A percentile compares a stretch with the other conserved stretches of the same genome.
Conservation (phyloP, 306 rosid genomes). For the Quercus variabilis region DNA sequence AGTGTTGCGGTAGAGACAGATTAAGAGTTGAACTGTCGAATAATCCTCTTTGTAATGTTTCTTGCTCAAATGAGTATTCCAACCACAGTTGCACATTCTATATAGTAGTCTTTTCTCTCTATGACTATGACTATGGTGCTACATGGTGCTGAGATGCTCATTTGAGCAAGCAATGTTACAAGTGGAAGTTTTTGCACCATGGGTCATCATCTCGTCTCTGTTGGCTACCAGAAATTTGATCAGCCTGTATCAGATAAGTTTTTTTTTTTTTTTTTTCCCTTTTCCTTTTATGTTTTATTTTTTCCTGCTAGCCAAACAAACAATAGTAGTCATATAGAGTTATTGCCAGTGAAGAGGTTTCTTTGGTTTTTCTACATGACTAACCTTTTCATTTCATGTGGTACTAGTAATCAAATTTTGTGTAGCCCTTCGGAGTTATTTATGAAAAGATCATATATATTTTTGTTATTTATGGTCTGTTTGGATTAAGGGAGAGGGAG, state of each 20-base stretch:
- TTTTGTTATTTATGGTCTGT: too few relatives aligned
- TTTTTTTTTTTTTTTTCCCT: neutral
- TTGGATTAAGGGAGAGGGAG: too few relatives aligned
- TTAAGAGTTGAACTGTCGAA: neutral
- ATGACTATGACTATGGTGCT: neutral
- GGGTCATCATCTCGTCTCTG: neutral
- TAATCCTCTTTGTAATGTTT: slow-evolving; percentile 48
- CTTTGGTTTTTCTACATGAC: too few relatives aligned
- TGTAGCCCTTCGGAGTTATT: too few relatives aligned
- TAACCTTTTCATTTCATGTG: too few relatives aligned
- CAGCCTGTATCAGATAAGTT: neutral
- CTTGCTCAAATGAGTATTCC: slow-evolving; percentile 99
- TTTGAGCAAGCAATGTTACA: slow-evolving; percentile 59
- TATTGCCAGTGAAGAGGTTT: too few relatives aligned
- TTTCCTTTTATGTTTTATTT: neutral
- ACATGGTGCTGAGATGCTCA: slow-evolving; percentile 63
- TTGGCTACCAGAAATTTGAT: neutral
- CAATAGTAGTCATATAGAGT: neutral
- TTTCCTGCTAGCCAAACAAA: neutral
- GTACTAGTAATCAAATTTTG: too few relatives aligned
- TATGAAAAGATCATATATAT: too few relatives aligned
- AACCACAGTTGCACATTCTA: slow-evolving; percentile 13
- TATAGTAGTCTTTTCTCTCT: neutral
- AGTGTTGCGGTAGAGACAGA: neutral
- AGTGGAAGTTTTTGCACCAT: slow-evolving; percentile 14